Conservation (phyloP, 139 green algal genomes). For the Trebouxia sp. region DNA sequence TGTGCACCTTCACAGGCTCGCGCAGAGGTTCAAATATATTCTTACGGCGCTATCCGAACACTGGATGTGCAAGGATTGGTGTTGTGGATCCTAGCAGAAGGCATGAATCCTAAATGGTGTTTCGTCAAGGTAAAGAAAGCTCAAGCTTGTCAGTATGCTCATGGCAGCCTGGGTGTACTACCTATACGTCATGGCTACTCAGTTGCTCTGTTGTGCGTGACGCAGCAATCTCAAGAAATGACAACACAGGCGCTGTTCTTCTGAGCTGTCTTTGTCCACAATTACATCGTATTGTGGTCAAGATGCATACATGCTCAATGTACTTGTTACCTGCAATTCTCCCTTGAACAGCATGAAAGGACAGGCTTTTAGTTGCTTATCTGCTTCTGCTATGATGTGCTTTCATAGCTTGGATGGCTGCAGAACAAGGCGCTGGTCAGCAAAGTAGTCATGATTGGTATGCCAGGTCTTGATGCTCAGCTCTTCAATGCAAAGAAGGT, state of each 20-base stretch:
- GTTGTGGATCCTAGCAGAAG: conserved; percentile 65
- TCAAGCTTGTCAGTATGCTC: too few relatives aligned
- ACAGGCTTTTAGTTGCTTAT: too few relatives aligned
- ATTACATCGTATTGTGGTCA: too few relatives aligned
- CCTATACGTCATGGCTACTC: not conserved
- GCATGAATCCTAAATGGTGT: conserved; percentile 51
- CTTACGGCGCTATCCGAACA: conserved; percentile 36
- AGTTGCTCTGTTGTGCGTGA: not conserved
- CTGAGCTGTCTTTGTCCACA: too few relatives aligned
- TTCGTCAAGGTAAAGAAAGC: conserved; percentile 61
- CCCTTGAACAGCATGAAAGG: too few relatives aligned
- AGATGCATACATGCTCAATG: too few relatives aligned
- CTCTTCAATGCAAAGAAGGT: conserved; percentile 50
- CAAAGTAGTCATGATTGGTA: conserved; percentile 60
- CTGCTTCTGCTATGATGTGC: too few relatives aligned
- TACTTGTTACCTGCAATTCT: too few relatives aligned
- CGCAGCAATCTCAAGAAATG: not conserved
- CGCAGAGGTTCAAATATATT: conserved; percentile 35
- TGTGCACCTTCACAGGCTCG: conserved; percentile 34
- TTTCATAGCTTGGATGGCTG: not conserved
- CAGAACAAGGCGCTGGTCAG: conserved; percentile 70
- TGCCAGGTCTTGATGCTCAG: conserved; percentile 52
- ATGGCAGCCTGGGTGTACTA: not conserved
- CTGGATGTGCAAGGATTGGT: conserved; percentile 60
- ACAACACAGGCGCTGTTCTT: not conserved